A percentile compares a stretch with the other conserved stretches of the same genome.
Evolutionary conservation across 768 basidiomycete genomes (phyloP).

Genomic region (Tylopilus sp.): DNA sequence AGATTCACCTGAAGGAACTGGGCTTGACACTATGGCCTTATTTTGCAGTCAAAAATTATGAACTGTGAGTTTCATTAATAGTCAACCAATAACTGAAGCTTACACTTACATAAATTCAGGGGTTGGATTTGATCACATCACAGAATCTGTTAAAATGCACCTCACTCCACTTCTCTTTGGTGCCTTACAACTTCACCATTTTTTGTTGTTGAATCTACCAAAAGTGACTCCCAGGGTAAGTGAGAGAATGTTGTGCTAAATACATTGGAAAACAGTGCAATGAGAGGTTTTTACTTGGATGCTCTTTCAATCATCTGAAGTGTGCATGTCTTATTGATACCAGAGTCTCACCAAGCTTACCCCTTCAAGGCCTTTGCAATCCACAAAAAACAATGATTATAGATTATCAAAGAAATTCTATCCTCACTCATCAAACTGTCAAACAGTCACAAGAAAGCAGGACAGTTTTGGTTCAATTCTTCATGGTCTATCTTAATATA

Average conservation of each 20-base stretch:
- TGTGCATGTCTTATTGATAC: slow-evolving; percentile 44
- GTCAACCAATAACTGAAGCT: too few species aligned
- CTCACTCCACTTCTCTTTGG: too few species aligned
- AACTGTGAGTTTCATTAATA: too few species aligned
- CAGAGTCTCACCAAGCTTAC: slow-evolving; percentile 1
- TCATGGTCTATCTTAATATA: too few species aligned
- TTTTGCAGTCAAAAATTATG: too few species aligned
- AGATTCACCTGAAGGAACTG: too few species aligned
- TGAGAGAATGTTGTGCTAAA: slow-evolving; percentile 54
- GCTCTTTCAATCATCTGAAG: slow-evolving; percentile 81
- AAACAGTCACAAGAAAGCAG: slow-evolving; percentile 85
- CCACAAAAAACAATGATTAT: slow-evolving; percentile 91
- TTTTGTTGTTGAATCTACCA: slow-evolving; percentile 75
- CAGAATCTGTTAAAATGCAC: too few species aligned
- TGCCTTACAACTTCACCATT: too few species aligned
- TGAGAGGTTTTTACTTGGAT: slow-evolving; percentile 78
- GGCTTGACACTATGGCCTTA: too few species aligned
- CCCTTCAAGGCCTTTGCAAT: slow-evolving; percentile 78
- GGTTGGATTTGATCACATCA: too few species aligned
- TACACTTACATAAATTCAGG: too few species aligned
- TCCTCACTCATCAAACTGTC: slow-evolving; percentile 86
- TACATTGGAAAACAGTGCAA: slow-evolving; percentile 73
- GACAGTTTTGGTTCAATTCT: slow-evolving; percentile 85
- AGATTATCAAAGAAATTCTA: slow-evolving; percentile 98
- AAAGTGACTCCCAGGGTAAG: slow-evolving; percentile 53